A percentile compares a stretch with the other conserved stretches of the same genome.
Conservation (phyloP, 768 basidiomycete genomes). For the Boletus pseudopeckii region DNA sequence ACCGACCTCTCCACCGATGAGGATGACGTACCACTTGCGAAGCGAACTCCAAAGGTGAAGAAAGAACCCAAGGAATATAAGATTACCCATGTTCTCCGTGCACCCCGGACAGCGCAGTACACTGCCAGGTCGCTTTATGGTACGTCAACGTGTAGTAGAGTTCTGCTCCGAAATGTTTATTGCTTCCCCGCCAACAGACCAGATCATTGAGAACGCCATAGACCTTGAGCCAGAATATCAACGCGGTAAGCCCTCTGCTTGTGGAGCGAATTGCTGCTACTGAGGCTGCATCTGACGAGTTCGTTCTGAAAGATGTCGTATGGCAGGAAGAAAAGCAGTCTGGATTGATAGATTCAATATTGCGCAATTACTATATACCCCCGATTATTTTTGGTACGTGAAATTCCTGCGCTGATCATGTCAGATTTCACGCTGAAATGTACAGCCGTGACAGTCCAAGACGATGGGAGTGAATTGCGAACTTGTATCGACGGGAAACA, state of each 20-base stretch:
- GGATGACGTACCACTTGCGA: constrained; percentile 30
- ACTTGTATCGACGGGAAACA: constrained; percentile 75
- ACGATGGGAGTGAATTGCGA: constrained; percentile 43
- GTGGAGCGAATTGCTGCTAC: background rate
- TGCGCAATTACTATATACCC: constrained; percentile 64
- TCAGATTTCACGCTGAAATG: background rate
- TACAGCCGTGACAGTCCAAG: constrained; percentile 37
- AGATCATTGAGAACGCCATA: constrained; percentile 44
- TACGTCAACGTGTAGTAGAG: constrained; percentile 16
- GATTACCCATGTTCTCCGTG: constrained; percentile 32
- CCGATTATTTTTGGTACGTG: constrained; percentile 61
- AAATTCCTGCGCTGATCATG: background rate
- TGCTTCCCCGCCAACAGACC: constrained; percentile 33
- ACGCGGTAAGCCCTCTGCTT: constrained; percentile 40
- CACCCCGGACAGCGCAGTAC: constrained; percentile 40
- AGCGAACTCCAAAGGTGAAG: constrained; percentile 19
- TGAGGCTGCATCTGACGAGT: background rate
- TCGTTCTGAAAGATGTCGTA: constrained; percentile 46
- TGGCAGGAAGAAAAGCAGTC: constrained; percentile 62
- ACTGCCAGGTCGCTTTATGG: constrained; percentile 45
- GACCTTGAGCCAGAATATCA: constrained; percentile 67
- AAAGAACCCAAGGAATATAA: constrained; percentile 31
- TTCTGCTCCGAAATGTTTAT: background rate
- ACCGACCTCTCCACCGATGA: constrained; percentile 46
- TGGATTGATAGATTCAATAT: constrained; percentile 59